Evolutionary conservation across 495 filamentous ascomycete species (phyloP).

Genomic region (Penicillium soppii): DNA sequence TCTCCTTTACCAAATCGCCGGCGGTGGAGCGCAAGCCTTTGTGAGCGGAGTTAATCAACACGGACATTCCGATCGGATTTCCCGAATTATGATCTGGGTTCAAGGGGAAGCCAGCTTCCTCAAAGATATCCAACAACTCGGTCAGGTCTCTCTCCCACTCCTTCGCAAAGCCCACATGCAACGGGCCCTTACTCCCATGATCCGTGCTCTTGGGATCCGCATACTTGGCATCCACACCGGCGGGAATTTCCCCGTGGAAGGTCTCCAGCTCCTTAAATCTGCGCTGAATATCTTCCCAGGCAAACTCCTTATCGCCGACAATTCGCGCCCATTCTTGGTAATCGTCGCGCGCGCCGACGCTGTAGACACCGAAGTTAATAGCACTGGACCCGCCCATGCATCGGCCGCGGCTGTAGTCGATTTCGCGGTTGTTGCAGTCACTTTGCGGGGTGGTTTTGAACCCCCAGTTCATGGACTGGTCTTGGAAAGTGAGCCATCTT

Average conservation of each 20-base stretch:
- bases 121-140: constrained; percentile 35
- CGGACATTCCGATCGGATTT: constrained; percentile 53
- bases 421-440: constrained; percentile 40
- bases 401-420: constrained; percentile 55
- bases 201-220: constrained; percentile 20
- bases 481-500: constrained; percentile 45
- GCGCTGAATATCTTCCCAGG: constrained; percentile 41
- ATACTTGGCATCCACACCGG: constrained; percentile 34
- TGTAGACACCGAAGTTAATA: constrained; percentile 60
- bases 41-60: constrained; percentile 43
- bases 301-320: constrained; percentile 37
- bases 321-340: constrained; percentile 52
- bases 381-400: constrained; percentile 58
- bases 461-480: constrained; percentile 51
- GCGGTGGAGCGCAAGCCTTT: constrained; percentile 50
- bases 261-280: constrained; percentile 50
- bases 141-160: constrained; percentile 47
- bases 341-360: constrained; percentile 52
- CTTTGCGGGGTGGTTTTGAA: constrained; percentile 54
- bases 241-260: constrained; percentile 44
- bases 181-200: constrained; percentile 48
- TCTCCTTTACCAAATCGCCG: constrained; percentile 40
- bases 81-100: constrained; percentile 57
- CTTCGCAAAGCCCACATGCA: constrained; percentile 42
- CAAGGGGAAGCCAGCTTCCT: constrained; percentile 39